Evolutionary conservation across 2,329 filamentous ascomycete genomes (phyloP), one percentile per base, ranked within the genome.

Genomic region (Verticillium isaacii): DNA sequence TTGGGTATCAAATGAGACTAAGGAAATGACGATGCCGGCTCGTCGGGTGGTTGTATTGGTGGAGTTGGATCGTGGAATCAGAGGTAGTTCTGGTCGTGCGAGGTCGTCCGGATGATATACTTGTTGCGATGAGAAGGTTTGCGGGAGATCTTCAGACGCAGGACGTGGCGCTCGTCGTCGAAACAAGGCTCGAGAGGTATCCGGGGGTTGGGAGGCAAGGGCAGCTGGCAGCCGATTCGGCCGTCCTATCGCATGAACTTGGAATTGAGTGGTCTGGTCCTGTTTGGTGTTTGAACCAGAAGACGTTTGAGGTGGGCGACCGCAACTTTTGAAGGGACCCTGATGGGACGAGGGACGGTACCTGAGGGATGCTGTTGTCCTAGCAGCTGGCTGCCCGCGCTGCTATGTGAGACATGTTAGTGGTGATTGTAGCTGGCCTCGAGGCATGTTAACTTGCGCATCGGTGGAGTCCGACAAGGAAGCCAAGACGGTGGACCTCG

Each of bases 71-170:
- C 57, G 50, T 29, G 29, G 19, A 56, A 57, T 32, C 55, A 29
- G 32, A 29, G n/a, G 14, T 45, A n/a, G 37, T 37, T 32, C 34
- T 57, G 32, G 14, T 17, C 57, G 39, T 29, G 36, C 59, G 64
- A 55, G 58, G n/a, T 52, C 23, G 41, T 15, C 19, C 15, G 15
- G 56, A 55, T 63, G 36, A 60, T 66, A 66, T 65, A 66, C 39
- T 12, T 25, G 15, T 29, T 15, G 15, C 19, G 29, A 41, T 56
- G 64, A 65, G 64, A 63, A 63, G 60, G 63, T 63, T 66, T 66
- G 63, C 61, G 64, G 52, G 60, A 32, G 58, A 65, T 66, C 63
- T 61, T 66, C 64, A 65, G 64, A 66, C 64, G 61, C 63, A 60
- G 41, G 34, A 29, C 19, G 41, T 59, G 41, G 34, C 32, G 58